These are phyloP conservation scores for Melanomma pulvis-pyrius DNA, from an alignment of 495 filamentous ascomycete genomes.

Conservation along the genomic window DNA sequence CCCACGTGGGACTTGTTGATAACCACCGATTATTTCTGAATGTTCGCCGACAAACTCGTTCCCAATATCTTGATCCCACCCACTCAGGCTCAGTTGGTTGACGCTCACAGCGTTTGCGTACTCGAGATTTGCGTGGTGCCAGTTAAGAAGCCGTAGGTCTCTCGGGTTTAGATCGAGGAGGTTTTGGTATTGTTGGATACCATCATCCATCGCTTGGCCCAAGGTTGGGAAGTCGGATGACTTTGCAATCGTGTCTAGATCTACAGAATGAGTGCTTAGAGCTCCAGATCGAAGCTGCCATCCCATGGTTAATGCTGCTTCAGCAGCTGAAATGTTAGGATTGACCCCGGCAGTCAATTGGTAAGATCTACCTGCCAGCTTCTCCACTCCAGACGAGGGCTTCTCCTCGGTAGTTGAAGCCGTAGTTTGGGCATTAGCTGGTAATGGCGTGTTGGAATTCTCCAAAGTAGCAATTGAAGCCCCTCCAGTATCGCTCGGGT, in stretches of 20 bases:
- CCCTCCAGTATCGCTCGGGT: constrained; percentile 70
- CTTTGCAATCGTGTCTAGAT: constrained; percentile 67
- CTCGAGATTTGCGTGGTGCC: constrained; percentile 97
- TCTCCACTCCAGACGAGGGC: constrained; percentile 46
- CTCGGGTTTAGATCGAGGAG: constrained; percentile 81
- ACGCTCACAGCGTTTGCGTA: constrained; percentile 94
- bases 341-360: constrained; percentile 46
- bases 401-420: constrained; percentile 39
- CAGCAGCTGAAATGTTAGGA: constrained; percentile 50
- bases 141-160: constrained; percentile 90
- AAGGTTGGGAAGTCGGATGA: constrained; percentile 69
- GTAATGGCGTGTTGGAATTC: constrained; percentile 52
- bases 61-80: constrained; percentile 95
- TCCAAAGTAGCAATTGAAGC: constrained; percentile 74
- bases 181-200: constrained; percentile 80
- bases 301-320: constrained; percentile 74
- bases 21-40: constrained; percentile 88
- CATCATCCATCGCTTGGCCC: constrained; percentile 86
- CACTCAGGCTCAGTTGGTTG: constrained; percentile 79
- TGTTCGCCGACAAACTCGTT: constrained; percentile 97
- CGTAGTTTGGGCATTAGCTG: constrained; percentile 40
- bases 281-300: constrained; percentile 74
- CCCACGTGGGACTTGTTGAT: constrained; percentile 84
- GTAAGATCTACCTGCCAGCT: constrained; percentile 49
- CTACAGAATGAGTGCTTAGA: constrained; percentile 66